Percentiles rank a stretch among this genome's conserved stretches.
Conservation (phyloP, 495 filamentous ascomycete genomes). For the Chaetomium tenue region DNA sequence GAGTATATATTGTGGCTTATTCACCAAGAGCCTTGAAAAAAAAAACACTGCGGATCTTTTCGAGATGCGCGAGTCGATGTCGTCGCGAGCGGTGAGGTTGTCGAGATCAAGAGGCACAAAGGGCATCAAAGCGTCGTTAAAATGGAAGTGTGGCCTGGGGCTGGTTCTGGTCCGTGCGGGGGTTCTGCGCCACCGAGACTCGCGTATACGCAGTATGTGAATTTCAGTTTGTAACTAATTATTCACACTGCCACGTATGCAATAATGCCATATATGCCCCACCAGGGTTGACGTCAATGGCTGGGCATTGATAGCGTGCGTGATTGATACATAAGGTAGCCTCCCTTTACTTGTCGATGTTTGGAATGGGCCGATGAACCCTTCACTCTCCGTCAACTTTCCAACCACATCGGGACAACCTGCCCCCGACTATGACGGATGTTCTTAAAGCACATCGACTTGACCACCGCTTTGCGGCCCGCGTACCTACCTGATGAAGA, state of each 20-base stretch:
- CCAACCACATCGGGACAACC: slow-evolving; percentile 24
- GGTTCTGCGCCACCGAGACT: neutral
- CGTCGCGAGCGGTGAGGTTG: slow-evolving; percentile 10
- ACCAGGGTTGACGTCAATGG: slow-evolving; percentile 4
- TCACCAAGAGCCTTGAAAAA: neutral
- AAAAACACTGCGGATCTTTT: neutral
- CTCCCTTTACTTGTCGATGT: no score
- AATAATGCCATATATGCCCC: neutral
- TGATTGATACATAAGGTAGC: no score
- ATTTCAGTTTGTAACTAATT: neutral
- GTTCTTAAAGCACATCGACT: slow-evolving; percentile 91
- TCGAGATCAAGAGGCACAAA: neutral
- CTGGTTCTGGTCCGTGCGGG: slow-evolving; percentile 9
- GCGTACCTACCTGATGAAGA: slow-evolving; percentile 84
- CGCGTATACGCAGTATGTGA: neutral
- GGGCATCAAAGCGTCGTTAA: slow-evolving; percentile 1
- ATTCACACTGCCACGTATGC: neutral
- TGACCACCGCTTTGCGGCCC: slow-evolving; percentile 93
- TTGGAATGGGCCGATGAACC: no score
- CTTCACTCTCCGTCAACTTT: neutral
- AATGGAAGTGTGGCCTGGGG: neutral
- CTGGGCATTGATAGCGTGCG: neutral
- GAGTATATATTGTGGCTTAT: neutral
- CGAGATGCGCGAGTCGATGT: neutral
- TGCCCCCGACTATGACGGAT: slow-evolving; percentile 63